Base-by-base conservation (phyloP, 192 early-diverging fungal genomes). In the Spizellomyces sp. region DNA sequence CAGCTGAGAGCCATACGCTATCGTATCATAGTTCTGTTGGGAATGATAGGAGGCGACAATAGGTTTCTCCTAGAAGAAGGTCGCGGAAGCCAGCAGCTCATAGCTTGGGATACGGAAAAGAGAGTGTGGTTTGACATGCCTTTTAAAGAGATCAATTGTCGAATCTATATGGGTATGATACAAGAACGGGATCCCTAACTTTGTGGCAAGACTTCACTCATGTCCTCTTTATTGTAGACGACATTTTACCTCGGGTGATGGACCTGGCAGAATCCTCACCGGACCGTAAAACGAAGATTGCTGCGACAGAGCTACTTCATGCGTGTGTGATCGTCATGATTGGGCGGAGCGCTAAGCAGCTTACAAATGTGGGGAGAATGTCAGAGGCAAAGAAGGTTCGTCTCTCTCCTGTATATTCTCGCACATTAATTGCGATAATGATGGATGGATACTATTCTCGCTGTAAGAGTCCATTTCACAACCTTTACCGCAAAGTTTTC, bases 261-360 rank as follows among this genome's bases (percentile, higher is more conserved):
- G 86, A 91, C 22, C 71, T 93, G n/a, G 88, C 91, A 0, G 90
- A 94, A 69, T 80, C 77, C 61, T 91, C 91, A 8, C 80, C 89
- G 1, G 88, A 92, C 54, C 73, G 92, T 12, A 84, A 92, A 73
- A 85, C 87, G n/a, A 93, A 93, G 75, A 79, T 91, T 0, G 89
- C 88, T 14, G 88, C 89, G 8, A 85, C 89, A 48, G 92, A 94
- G 68, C 70, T 93, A 1, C 69, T 94, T 8, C 92, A 94, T 64
- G 85, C 89, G 10, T 57, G 90, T 6, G 74, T 89, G 8, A 74
- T 94, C n/a, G 36, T 90, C 8, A 94, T 94, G 90, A 81, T 94
- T 46, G 92, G 92, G 2, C 83, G 82, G 42, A 87, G 79, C 9
- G 74, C 74, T 6, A 62, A 62, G 48, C 41, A 19, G 65, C 36